Conservation (phyloP, 1,139 yeast species). For the Kluyveromyces sp. region DNA sequence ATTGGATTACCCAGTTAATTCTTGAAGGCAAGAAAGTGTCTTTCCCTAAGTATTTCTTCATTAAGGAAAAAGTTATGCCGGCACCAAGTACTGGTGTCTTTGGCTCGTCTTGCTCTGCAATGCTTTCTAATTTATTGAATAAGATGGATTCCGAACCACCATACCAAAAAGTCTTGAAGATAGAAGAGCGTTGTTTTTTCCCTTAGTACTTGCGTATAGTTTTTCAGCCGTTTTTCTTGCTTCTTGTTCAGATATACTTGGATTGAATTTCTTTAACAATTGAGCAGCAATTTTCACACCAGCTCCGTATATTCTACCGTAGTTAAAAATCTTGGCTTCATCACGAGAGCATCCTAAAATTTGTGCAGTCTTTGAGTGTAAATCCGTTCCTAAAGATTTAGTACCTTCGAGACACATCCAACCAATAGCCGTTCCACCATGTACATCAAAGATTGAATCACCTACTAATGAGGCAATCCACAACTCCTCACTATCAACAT, state of each 20-base stretch:
- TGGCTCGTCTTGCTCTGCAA: conserved; percentile 81
- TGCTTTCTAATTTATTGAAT: conserved; percentile 79
- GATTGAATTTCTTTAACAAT: conserved; percentile 74
- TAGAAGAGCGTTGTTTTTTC: conserved; percentile 37
- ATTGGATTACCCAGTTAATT: conserved; percentile 96
- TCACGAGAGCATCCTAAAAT: conserved; percentile 84
- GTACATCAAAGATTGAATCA: conserved; percentile 79
- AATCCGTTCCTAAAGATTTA: conserved; percentile 81
- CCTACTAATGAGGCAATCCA: conserved; percentile 98
- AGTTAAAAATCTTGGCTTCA: conserved; percentile 92
- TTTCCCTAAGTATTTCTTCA: conserved; percentile 54
- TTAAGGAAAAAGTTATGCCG: conserved; percentile 80
- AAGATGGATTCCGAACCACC: conserved; percentile 94
- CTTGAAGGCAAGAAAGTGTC: conserved; percentile 77
- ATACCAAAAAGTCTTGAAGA: conserved; percentile 49
- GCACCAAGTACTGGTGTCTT: conserved; percentile 91
- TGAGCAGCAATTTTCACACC: conserved; percentile 86
- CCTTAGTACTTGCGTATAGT: conserved; percentile 79
- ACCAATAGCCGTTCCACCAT: conserved; percentile 94
- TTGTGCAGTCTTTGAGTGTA: conserved; percentile 89
- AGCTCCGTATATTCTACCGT: conserved; percentile 97
- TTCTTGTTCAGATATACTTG: conserved; percentile 55
- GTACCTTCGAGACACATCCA: conserved; percentile 99
- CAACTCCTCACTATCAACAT: conserved; percentile 94
- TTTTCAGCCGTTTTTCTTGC: conserved; percentile 62